Conservation (phyloP, 306 rosid genomes). For the Malus sylvestris region DNA sequence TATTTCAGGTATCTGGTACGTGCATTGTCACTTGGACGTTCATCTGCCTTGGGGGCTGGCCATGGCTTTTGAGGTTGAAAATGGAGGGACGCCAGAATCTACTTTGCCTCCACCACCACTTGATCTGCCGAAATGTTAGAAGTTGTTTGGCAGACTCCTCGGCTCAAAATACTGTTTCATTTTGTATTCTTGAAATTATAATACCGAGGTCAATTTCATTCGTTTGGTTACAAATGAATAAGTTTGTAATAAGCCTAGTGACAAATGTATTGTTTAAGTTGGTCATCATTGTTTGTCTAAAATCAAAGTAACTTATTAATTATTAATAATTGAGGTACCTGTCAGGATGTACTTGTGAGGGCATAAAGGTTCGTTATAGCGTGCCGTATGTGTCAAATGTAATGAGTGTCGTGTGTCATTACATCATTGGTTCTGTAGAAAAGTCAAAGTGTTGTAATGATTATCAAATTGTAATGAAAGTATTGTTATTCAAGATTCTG, state of each 20-base stretch:
- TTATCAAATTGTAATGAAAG: too few relatives aligned
- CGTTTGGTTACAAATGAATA: neutral
- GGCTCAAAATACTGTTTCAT: neutral
- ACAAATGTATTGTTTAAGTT: neutral
- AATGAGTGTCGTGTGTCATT: too few relatives aligned
- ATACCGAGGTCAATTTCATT: neutral
- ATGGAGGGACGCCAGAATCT: constrained; percentile 28
- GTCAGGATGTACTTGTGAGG: too few relatives aligned
- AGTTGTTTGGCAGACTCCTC: neutral
- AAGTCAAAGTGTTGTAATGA: too few relatives aligned
- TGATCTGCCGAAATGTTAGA: neutral
- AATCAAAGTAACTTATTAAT: neutral
- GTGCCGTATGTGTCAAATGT: too few relatives aligned
- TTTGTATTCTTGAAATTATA: neutral
- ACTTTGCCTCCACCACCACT: constrained; percentile 50
- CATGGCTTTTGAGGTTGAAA: constrained; percentile 43
- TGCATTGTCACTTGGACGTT: constrained; percentile 59
- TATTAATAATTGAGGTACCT: too few relatives aligned
- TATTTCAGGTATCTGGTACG: constrained; percentile 46
- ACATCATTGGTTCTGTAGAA: too few relatives aligned
- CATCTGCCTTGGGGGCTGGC: constrained; percentile 65
- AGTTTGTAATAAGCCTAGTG: neutral
- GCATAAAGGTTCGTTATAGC: too few relatives aligned
- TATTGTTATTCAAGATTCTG: too few relatives aligned
- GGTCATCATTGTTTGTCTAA: neutral